These are phyloP conservation scores for Arthrocladium fulminans DNA, from an alignment of 2,329 filamentous ascomycete species.

Conservation along the genomic window DNA sequence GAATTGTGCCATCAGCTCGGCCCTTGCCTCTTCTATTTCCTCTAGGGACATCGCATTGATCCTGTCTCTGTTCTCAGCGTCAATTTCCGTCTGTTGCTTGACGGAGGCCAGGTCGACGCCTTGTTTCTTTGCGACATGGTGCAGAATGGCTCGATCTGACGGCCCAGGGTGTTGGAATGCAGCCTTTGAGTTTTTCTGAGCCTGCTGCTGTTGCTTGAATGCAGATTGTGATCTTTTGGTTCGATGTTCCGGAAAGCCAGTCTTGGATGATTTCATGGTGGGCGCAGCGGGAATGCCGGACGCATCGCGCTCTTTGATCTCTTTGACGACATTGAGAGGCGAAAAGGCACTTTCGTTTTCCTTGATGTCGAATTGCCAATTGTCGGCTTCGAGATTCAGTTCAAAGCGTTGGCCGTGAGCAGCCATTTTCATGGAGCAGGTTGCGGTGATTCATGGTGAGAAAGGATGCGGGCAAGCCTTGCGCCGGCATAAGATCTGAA, in stretches of 20 bases:
- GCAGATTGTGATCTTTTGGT: slow-evolving; percentile 64
- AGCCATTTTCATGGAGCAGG: neutral
- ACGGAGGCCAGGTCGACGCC: slow-evolving; percentile 34
- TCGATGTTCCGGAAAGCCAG: slow-evolving; percentile 83
- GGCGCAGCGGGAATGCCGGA: slow-evolving; percentile 33
- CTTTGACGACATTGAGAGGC: slow-evolving; percentile 49
- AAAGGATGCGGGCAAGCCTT: neutral
- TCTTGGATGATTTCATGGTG: slow-evolving; percentile 54
- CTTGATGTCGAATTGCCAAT: slow-evolving; percentile 22
- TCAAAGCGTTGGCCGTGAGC: slow-evolving; percentile 53
- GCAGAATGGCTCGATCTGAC: slow-evolving; percentile 19
- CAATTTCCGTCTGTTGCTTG: slow-evolving; percentile 61
- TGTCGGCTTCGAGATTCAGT: slow-evolving; percentile 49
- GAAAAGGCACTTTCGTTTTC: slow-evolving; percentile 27
- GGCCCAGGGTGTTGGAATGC: slow-evolving; percentile 16
- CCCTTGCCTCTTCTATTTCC: slow-evolving; percentile 71
- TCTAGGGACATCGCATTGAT: slow-evolving; percentile 69
- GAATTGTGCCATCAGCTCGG: slow-evolving; percentile 70
- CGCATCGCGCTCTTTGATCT: slow-evolving; percentile 68
- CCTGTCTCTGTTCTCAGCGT: slow-evolving; percentile 67
- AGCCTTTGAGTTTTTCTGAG: slow-evolving; percentile 11
- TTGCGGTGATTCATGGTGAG: no score
- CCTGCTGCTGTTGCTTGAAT: slow-evolving; percentile 57
- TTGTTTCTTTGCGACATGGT: slow-evolving; percentile 16
- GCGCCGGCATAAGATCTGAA: neutral